phyloP scores from a whole-genome alignment of 177 flowering plant genomes.

The Vitis hybrid region DNA sequence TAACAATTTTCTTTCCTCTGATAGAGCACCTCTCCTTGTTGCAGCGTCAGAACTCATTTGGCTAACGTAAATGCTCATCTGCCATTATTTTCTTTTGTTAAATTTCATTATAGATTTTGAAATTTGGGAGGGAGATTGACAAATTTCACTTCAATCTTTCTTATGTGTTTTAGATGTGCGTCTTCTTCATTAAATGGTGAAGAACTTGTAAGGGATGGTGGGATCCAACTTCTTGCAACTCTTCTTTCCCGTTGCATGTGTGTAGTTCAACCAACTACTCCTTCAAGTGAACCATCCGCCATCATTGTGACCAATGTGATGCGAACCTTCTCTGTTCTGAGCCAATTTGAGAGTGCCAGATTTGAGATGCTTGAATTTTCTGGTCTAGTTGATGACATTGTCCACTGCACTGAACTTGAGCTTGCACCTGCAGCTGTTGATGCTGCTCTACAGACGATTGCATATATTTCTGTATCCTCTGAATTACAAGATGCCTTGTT shows the following conservation, averaged over 20 bases:
- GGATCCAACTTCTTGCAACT: slow-evolving; percentile 80
- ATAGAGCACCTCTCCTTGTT: slow-evolving; percentile 91
- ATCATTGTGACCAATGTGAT: slow-evolving; percentile 89
- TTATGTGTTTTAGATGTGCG: slow-evolving; percentile 61
- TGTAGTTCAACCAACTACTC: slow-evolving; percentile 93
- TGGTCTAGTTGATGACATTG: slow-evolving; percentile 85
- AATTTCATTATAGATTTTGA: neutral
- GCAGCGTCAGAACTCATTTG: slow-evolving; percentile 96
- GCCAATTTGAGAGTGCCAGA: slow-evolving; percentile 95
- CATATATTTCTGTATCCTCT: slow-evolving; percentile 82
- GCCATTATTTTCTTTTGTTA: slow-evolving; percentile 3
- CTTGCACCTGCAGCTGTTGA: slow-evolving; percentile 93
- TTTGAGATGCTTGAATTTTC: slow-evolving; percentile 75
- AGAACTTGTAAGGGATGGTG: slow-evolving; percentile 97
- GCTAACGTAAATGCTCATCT: slow-evolving; percentile 66
- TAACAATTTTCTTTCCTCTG: slow-evolving; percentile 87
- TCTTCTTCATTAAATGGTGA: slow-evolving; percentile 97
- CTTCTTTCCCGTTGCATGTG: slow-evolving; percentile 98
- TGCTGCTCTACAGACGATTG: slow-evolving; percentile 88
- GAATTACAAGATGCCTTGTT: slow-evolving; percentile 80
- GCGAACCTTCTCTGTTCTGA: slow-evolving; percentile 80
- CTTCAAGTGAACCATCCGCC: slow-evolving; percentile 85
- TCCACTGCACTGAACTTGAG: slow-evolving; percentile 95
- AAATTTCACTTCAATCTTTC: neutral
- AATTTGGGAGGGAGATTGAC: neutral